phyloP scores from a whole-genome alignment of 805 yeast genomes.

The Nakazawaea wickerhamii region DNA sequence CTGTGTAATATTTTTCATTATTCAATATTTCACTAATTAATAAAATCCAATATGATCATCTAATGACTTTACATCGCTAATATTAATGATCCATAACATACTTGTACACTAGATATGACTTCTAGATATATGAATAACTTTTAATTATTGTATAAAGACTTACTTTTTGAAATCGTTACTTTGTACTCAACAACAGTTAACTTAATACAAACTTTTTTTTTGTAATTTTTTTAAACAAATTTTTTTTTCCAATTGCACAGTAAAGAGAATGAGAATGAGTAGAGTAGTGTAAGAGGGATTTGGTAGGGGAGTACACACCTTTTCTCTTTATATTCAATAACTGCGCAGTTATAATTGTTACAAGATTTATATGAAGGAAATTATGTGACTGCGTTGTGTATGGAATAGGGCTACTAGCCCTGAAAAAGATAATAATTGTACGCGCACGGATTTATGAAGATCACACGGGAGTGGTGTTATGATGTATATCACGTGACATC shows the following conservation, averaged over 20 bases:
- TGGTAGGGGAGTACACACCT: not conserved
- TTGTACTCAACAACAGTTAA: slow-evolving; percentile 8
- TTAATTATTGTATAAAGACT: not conserved
- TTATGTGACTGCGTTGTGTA: slow-evolving; percentile 1
- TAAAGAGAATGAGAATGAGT: not conserved
- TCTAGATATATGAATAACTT: not conserved
- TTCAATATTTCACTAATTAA: too few relatives aligned
- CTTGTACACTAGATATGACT: not conserved
- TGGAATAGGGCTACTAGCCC: not conserved
- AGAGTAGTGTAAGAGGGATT: not conserved
- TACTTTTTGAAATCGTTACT: slow-evolving; percentile 12
- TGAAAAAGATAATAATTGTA: too few relatives aligned
- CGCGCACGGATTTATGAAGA: too few relatives aligned
- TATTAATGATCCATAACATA: not conserved
- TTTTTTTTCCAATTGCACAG: not conserved
- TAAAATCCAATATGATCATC: not conserved
- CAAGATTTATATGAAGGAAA: too few relatives aligned
- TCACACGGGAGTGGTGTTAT: too few relatives aligned
- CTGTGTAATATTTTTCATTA: too few relatives aligned
- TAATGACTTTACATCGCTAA: not conserved
- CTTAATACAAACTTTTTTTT: slow-evolving; percentile 1
- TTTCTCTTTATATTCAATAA: not conserved
- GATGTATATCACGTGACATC: too few relatives aligned
- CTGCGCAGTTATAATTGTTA: not conserved
- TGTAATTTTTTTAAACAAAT: slow-evolving; percentile 2